Percentiles rank a stretch among this genome's conserved stretches.
phyloP scores from a whole-genome alignment of 768 basidiomycete genomes.

The Boletus tylopilopsis region DNA sequence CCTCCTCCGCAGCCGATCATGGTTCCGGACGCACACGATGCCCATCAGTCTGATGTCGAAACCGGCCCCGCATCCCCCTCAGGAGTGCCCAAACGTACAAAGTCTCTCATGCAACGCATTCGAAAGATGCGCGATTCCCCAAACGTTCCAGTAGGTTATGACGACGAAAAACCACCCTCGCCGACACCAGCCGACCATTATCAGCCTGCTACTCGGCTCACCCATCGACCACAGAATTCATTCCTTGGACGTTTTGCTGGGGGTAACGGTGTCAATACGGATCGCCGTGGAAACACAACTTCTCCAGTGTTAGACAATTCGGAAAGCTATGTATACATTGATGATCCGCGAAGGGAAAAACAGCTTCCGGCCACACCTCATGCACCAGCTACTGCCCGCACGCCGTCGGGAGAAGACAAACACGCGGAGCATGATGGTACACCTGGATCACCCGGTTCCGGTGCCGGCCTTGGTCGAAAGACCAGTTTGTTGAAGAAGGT shows the following conservation, averaged over 20 bases:
- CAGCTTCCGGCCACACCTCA: slow-evolving; percentile 45
- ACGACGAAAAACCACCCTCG: slow-evolving; percentile 42
- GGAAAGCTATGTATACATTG: slow-evolving; percentile 71
- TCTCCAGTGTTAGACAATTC: slow-evolving; percentile 29
- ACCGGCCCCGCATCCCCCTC: slow-evolving; percentile 39
- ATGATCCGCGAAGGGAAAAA: slow-evolving; percentile 49
- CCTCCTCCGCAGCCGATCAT: slow-evolving; percentile 86
- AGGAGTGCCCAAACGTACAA: slow-evolving; percentile 62
- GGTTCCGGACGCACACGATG: slow-evolving; percentile 56
- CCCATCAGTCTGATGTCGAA: slow-evolving; percentile 36
- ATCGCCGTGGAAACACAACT: slow-evolving; percentile 34
- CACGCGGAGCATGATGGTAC: slow-evolving; percentile 51
- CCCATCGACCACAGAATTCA: slow-evolving; percentile 70
- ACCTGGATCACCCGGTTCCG: slow-evolving; percentile 35
- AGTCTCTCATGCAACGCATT: slow-evolving; percentile 84
- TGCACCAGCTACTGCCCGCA: slow-evolving; percentile 22
- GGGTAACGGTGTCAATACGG: slow-evolving; percentile 25
- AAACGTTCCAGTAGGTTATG: slow-evolving; percentile 66
- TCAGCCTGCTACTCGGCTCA: slow-evolving; percentile 42
- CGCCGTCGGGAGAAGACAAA: slow-evolving; percentile 27
- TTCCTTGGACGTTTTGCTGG: slow-evolving; percentile 71
- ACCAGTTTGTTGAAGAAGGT: slow-evolving; percentile 79
- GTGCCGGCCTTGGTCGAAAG: slow-evolving; percentile 58
- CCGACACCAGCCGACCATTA: slow-evolving; percentile 37
- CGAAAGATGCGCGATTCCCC: slow-evolving; percentile 85